A percentile compares a stretch with the other conserved stretches of the same genome.
phyloP scores from a whole-genome alignment of 306 rosid genomes.

The Oxytropis ochrocephala region DNA sequence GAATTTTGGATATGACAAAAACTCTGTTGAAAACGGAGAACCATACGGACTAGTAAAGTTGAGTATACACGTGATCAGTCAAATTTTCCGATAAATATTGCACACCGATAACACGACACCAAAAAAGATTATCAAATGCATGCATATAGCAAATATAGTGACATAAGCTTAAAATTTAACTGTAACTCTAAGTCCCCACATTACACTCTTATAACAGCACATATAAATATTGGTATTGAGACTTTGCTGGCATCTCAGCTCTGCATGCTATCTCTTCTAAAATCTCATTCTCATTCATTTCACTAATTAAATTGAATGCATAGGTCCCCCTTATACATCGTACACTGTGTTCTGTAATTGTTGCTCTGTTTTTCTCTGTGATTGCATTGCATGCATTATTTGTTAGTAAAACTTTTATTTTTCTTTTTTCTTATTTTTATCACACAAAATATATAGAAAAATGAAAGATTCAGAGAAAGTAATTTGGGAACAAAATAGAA shows the following conservation, averaged over 20 bases:
- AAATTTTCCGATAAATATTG: too few species aligned
- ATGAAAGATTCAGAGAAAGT: conserved; percentile 75
- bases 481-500: conserved; percentile 57
- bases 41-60: too few species aligned
- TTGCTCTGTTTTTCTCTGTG: background rate
- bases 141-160: background rate
- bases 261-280: conserved; percentile 7
- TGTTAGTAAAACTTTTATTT: background rate
- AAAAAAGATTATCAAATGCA: too few species aligned
- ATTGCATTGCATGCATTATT: background rate
- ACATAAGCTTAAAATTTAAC: background rate
- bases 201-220: too few species aligned
- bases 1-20: too few species aligned
- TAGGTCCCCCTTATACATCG: background rate
- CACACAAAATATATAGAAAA: background rate
- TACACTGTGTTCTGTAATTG: background rate
- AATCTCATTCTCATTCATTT: background rate
- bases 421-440: background rate
- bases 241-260: conserved; percentile 11
- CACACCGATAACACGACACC: too few species aligned
- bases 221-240: background rate
- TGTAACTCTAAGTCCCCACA: background rate
- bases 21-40: too few species aligned
- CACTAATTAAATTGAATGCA: background rate
- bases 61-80: too few species aligned